Conservation (phyloP, 2,329 filamentous ascomycete species). For the Drechslerella stenobrocha region DNA sequence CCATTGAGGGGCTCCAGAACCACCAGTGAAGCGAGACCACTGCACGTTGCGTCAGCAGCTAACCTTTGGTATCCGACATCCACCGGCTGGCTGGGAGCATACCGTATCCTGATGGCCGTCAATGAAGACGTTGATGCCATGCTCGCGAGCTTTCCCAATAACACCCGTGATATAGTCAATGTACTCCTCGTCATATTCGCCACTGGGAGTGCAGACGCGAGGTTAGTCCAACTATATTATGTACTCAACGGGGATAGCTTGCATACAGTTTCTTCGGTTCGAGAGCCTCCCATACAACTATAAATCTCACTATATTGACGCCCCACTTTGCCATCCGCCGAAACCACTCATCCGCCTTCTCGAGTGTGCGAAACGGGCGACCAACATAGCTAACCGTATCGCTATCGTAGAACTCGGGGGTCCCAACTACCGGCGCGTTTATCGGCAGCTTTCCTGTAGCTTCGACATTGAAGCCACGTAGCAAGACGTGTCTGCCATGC, state of each 20-base stretch:
- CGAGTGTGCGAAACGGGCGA: slow-evolving; percentile 55
- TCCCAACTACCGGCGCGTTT: slow-evolving; percentile 57
- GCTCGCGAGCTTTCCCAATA: slow-evolving; percentile 56
- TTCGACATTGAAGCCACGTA: slow-evolving; percentile 58
- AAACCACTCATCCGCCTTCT: slow-evolving; percentile 57
- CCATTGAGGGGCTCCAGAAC: slow-evolving; percentile 58
- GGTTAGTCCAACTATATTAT: not conserved
- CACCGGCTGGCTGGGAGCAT: slow-evolving; percentile 25
- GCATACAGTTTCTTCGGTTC: slow-evolving; percentile 53
- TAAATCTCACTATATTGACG: slow-evolving; percentile 56
- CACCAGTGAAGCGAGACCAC: slow-evolving; percentile 58
- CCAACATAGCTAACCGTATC: slow-evolving; percentile 57
- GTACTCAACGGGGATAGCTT: not conserved
- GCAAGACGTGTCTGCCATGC: slow-evolving; percentile 56
- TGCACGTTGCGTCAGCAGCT: slow-evolving; percentile 3
- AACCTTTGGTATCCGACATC: not conserved
- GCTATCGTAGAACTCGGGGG: slow-evolving; percentile 57
- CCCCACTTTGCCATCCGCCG: slow-evolving; percentile 56
- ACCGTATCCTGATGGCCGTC: slow-evolving; percentile 58
- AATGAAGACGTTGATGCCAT: slow-evolving; percentile 57
- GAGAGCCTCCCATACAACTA: slow-evolving; percentile 58
- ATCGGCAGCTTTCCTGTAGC: slow-evolving; percentile 57
- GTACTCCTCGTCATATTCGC: slow-evolving; percentile 56
- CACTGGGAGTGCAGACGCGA: slow-evolving; percentile 23
- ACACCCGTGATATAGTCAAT: slow-evolving; percentile 56